phyloP scores from a whole-genome alignment of 345 rosid species.

The Gossypium herbaceum region DNA sequence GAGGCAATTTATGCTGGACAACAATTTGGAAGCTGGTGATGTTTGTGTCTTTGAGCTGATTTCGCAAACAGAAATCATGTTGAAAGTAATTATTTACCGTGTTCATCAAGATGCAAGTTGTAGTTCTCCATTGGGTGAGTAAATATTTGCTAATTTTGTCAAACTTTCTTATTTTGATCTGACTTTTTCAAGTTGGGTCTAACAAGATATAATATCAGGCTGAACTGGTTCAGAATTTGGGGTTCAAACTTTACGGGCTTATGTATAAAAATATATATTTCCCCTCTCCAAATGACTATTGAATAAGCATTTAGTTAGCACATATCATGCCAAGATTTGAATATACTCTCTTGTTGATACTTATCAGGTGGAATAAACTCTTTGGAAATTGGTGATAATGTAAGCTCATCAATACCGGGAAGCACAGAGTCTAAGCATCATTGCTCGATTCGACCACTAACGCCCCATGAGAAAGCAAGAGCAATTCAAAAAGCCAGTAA shows the following conservation, averaged over 20 bases:
- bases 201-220: background rate
- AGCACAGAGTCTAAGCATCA: background rate
- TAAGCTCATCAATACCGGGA: background rate
- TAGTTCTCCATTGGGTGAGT: background rate
- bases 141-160: background rate
- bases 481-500: background rate
- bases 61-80: background rate
- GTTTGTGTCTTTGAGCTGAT: conserved; percentile 15
- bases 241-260: background rate
- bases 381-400: background rate
- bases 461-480: conserved; percentile 5
- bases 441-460: background rate
- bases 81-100: background rate
- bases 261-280: no score
- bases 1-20: conserved; percentile 9
- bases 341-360: background rate
- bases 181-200: background rate
- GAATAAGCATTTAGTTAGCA: background rate
- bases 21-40: conserved; percentile 10
- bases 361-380: background rate
- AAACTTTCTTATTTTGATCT: background rate
- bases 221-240: background rate
- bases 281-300: background rate
- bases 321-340: background rate
- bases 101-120: background rate